Conservation (phyloP, 306 rosid genomes). For the Vachellia pachyceras region DNA sequence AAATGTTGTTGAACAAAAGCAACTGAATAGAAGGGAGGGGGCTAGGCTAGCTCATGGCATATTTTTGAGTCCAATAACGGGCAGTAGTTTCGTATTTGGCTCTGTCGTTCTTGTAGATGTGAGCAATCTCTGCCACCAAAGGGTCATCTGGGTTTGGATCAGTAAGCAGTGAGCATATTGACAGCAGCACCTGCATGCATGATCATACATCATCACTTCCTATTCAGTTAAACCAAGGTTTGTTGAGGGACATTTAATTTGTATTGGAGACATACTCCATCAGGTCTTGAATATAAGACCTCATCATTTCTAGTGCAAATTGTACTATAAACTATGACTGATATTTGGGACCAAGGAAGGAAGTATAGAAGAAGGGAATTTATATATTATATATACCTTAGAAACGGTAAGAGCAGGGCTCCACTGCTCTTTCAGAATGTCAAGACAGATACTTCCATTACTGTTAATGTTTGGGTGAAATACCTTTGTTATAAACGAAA, state of each 20-base stretch:
- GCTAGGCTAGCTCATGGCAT: conserved; percentile 54
- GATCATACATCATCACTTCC: not conserved
- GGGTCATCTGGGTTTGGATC: conserved; percentile 89
- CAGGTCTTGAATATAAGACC: no score
- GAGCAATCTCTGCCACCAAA: conserved; percentile 81
- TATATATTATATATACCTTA: not conserved
- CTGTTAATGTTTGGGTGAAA: conserved; percentile 50
- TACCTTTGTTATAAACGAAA: conserved; percentile 46
- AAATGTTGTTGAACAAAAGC: not conserved
- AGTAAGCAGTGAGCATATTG: conserved; percentile 79
- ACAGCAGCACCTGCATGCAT: conserved; percentile 61
- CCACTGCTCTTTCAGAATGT: conserved; percentile 49
- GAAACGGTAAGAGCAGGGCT: conserved; percentile 51
- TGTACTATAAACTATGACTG: no score
- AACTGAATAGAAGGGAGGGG: not conserved
- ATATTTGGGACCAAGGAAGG: no score
- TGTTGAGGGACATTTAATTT: no score
- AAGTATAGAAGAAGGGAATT: no score
- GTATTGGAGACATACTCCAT: no score
- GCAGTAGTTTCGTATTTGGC: conserved; percentile 76
- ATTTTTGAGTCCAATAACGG: conserved; percentile 85
- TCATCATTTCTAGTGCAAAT: no score
- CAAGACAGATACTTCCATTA: conserved; percentile 56
- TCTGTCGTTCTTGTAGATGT: conserved; percentile 75
- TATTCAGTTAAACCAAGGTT: no score